phyloP scores from a whole-genome alignment of 306 rosid genomes.

The Sphenostylis stenocarpa region DNA sequence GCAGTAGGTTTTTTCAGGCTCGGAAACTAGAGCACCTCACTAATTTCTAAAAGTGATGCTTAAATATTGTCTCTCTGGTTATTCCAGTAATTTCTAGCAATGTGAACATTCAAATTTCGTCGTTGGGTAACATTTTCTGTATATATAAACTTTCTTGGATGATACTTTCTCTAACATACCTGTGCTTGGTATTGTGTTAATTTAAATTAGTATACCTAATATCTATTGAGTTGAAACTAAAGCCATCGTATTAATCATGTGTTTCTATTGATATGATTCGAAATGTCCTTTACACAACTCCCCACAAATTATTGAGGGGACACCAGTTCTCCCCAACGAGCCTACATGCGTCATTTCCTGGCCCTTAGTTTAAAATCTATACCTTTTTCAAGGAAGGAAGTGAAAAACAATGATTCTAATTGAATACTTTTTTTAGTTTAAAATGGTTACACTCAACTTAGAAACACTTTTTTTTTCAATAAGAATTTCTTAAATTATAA shows the following conservation, averaged over 20 bases:
- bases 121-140: slow-evolving; percentile 11
- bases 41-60: slow-evolving; percentile 45
- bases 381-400: neutral
- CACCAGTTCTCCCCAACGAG: neutral
- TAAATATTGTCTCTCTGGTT: neutral
- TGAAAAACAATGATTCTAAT: neutral
- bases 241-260: neutral
- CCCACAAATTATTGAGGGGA: neutral
- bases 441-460: neutral
- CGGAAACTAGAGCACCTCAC: slow-evolving; percentile 77
- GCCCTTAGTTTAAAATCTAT: neutral
- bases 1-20: slow-evolving; percentile 77
- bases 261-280: neutral
- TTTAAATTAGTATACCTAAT: slow-evolving; percentile 11
- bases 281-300: neutral
- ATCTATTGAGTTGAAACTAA: slow-evolving; percentile 7
- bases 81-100: slow-evolving; percentile 17
- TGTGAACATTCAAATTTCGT: slow-evolving; percentile 10
- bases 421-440: neutral
- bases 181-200: neutral
- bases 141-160: slow-evolving; percentile 8
- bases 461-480: too few species aligned
- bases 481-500: too few species aligned
- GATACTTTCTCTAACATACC: neutral
- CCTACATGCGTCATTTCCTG: neutral